These are phyloP conservation scores for Sugiyamaella paludigena DNA, from an alignment of 1,139 yeast species.

Conservation along the genomic window DNA sequence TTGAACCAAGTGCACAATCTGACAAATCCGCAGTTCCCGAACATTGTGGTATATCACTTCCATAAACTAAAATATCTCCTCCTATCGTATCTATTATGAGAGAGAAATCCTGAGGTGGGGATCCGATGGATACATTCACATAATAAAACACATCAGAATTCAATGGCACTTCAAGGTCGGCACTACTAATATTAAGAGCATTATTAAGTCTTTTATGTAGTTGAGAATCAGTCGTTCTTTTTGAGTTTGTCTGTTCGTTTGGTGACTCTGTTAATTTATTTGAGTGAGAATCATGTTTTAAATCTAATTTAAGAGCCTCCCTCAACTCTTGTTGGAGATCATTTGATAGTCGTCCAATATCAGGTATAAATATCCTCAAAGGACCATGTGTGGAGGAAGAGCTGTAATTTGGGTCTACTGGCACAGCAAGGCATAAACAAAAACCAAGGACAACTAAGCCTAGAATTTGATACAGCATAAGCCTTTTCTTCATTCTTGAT, in stretches of 20 bases:
- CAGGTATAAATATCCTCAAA: too few relatives aligned
- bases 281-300: too few relatives aligned
- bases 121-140: slow-evolving; percentile 18
- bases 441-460: not conserved
- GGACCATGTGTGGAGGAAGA: not conserved
- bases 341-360: too few relatives aligned
- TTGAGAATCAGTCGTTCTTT: too few relatives aligned
- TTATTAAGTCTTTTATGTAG: not conserved
- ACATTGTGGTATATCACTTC: slow-evolving; percentile 15
- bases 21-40: slow-evolving; percentile 5
- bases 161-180: not conserved
- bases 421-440: not conserved
- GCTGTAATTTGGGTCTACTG: not conserved
- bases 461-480: not conserved
- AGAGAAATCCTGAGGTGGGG: slow-evolving; percentile 19
- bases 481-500: not conserved
- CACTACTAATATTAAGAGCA: not conserved
- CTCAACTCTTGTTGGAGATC: too few relatives aligned
- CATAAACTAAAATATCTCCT: slow-evolving; percentile 22
- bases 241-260: too few relatives aligned
- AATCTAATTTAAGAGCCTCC: too few relatives aligned
- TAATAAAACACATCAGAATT: slow-evolving; percentile 2
- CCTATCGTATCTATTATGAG: slow-evolving; percentile 23
- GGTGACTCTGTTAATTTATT: too few relatives aligned
- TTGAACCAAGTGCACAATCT: slow-evolving; percentile 16